phyloP scores from a whole-genome alignment of 1,284 basidiomycete genomes.

The Naganishia liquefaciens region DNA sequence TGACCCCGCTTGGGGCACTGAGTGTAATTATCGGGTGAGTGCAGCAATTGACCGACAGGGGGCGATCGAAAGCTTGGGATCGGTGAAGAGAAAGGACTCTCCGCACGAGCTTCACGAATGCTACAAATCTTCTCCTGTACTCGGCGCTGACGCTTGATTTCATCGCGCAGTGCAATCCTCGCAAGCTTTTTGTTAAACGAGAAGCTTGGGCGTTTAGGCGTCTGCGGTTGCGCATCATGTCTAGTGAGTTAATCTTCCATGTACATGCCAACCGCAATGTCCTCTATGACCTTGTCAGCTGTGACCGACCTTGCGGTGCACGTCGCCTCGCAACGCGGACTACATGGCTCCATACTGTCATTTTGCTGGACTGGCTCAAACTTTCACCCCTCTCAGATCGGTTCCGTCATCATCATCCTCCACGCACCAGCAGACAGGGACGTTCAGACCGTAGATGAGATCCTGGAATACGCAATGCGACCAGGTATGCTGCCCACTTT shows the following conservation, averaged over 20 bases:
- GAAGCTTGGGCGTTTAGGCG: conserved; percentile 88
- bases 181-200: conserved; percentile 92
- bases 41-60: not conserved
- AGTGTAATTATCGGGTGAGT: conserved; percentile 94
- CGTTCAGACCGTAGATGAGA: conserved; percentile 91
- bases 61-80: not conserved
- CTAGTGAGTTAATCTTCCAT: conserved; percentile 55
- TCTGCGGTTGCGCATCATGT: conserved; percentile 89
- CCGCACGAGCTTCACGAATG: too few relatives aligned
- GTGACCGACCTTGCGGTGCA: too few relatives aligned
- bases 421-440: conserved; percentile 96
- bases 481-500: conserved; percentile 63
- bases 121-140: too few relatives aligned
- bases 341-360: too few relatives aligned
- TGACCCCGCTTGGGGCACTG: conserved; percentile 92
- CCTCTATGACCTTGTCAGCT: too few relatives aligned
- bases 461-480: conserved; percentile 82
- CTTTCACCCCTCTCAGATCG: conserved; percentile 56
- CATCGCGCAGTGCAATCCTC: conserved; percentile 70
- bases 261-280: too few relatives aligned
- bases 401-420: conserved; percentile 91
- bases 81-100: too few relatives aligned
- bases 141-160: not conserved
- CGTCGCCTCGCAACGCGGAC: too few relatives aligned
- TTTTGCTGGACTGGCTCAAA: too few relatives aligned